Evolutionary conservation across 176 grass and related monocot genomes (phyloP).

Genomic region (Carex cristatella): DNA sequence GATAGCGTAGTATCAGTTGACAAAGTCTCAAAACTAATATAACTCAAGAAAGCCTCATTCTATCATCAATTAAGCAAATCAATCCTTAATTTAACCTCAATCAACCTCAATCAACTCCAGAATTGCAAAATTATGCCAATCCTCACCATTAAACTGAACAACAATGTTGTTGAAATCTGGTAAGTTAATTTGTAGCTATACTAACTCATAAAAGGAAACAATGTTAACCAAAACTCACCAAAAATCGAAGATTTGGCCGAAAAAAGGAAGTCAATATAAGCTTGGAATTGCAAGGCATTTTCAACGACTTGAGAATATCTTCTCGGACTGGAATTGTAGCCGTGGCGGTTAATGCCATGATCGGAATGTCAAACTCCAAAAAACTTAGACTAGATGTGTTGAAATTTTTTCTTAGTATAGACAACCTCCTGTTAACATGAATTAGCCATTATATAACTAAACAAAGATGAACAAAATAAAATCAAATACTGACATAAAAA

Average conservation of each 20-base stretch:
- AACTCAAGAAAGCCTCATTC: not conserved
- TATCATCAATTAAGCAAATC: not conserved
- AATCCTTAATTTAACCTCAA: not conserved
- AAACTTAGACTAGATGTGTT: slow-evolving; percentile 54
- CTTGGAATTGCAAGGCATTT: slow-evolving; percentile 48
- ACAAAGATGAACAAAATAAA: not conserved
- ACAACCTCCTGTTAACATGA: slow-evolving; percentile 42
- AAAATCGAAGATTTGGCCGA: slow-evolving; percentile 82
- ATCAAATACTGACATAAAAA: not conserved
- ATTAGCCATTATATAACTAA: not conserved
- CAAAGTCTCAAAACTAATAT: not conserved
- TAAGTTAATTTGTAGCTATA: not conserved
- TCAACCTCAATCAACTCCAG: not conserved
- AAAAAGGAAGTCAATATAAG: slow-evolving; percentile 83
- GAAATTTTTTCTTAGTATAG: slow-evolving; percentile 74
- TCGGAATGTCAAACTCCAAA: slow-evolving; percentile 71
- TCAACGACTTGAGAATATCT: slow-evolving; percentile 84
- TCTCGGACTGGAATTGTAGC: slow-evolving; percentile 77
- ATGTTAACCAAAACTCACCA: slow-evolving; percentile 38
- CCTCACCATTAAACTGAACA: not conserved
- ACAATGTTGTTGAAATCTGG: not conserved
- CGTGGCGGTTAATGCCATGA: slow-evolving; percentile 94
- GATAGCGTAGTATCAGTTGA: not conserved
- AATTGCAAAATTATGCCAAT: not conserved
- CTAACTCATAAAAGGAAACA: slow-evolving; percentile 12